These are phyloP conservation scores for Bryoglossum gracile DNA, from an alignment of 495 filamentous ascomycete genomes.

Conservation along the genomic window DNA sequence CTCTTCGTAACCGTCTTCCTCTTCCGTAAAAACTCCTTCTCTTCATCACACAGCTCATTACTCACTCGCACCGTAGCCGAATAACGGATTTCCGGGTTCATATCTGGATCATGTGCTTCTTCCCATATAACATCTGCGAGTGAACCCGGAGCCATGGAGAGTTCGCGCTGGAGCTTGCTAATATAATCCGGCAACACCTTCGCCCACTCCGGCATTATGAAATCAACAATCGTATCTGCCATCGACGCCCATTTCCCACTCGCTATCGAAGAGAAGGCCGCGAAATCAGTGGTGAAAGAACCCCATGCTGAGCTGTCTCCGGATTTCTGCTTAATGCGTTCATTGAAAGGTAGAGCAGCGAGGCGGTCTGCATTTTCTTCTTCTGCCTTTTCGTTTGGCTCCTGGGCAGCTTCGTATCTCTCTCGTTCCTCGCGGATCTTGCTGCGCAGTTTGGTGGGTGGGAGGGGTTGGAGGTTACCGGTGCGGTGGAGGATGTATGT, in stretches of 20 bases:
- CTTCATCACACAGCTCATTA: conserved; percentile 74
- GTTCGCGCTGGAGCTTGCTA: conserved; percentile 78
- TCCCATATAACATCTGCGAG: conserved; percentile 89
- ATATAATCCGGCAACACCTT: conserved; percentile 66
- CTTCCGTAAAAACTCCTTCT: conserved; percentile 59
- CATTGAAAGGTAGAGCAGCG: conserved; percentile 10
- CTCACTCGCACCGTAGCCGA: conserved; percentile 77
- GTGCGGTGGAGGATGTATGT: conserved; percentile 21
- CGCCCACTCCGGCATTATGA: conserved; percentile 77
- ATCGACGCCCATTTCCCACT: conserved; percentile 52
- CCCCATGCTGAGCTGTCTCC: conserved; percentile 49
- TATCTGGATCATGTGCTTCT: conserved; percentile 74
- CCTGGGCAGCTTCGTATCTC: conserved; percentile 1
- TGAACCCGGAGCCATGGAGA: conserved; percentile 78
- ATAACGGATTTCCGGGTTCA: conserved; percentile 78
- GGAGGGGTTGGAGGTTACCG: conserved; percentile 20
- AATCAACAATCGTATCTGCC: conserved; percentile 56
- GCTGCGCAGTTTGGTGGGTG: conserved; percentile 17
- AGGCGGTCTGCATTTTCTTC: conserved; percentile 13
- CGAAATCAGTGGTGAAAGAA: conserved; percentile 50
- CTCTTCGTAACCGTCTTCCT: conserved; percentile 56
- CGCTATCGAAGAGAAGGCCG: conserved; percentile 45
- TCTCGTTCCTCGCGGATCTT: conserved; percentile 12
- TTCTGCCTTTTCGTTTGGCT: conserved; percentile 12
- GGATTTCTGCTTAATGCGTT: not conserved